These are phyloP conservation scores for Mychonastes homosphaera DNA, from an alignment of 139 green algal species.

Conservation along the genomic window DNA sequence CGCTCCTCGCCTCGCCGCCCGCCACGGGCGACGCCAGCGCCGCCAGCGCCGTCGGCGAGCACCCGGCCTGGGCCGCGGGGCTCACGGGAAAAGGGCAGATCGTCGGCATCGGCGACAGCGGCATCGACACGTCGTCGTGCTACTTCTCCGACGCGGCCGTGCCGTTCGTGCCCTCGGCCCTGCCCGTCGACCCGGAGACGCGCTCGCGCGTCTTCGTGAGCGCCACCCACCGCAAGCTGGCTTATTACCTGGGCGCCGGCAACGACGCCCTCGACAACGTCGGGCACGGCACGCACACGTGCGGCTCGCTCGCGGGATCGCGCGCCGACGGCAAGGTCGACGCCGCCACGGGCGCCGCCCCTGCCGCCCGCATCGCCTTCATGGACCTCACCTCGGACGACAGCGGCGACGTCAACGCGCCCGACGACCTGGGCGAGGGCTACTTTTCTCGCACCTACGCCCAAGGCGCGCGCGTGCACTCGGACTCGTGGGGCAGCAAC, in stretches of 20 bases:
- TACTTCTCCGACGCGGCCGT: slow-evolving; percentile 61
- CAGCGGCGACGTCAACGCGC: slow-evolving; percentile 10
- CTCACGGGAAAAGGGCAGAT: slow-evolving; percentile 60
- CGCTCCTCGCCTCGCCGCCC: background rate
- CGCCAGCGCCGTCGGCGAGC: slow-evolving; percentile 7
- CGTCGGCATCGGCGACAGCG: slow-evolving; percentile 80
- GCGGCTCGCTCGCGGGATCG: slow-evolving; percentile 52
- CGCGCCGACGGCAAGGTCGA: background rate
- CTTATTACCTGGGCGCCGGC: slow-evolving; percentile 21
- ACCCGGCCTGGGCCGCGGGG: slow-evolving; percentile 66
- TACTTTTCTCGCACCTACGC: slow-evolving; percentile 63
- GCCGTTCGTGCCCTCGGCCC: background rate
- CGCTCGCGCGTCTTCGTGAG: slow-evolving; percentile 31
- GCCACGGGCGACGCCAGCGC: background rate
- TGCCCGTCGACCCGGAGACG: background rate
- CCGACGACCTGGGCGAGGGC: slow-evolving; percentile 38
- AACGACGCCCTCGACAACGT: slow-evolving; percentile 38
- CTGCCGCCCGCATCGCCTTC: slow-evolving; percentile 69
- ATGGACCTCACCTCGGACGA: slow-evolving; percentile 42
- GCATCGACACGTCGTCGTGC: slow-evolving; percentile 68
- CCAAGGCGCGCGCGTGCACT: slow-evolving; percentile 58
- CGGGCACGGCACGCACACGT: slow-evolving; percentile 85
- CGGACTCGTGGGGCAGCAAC: slow-evolving; percentile 80
- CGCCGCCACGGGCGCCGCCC: slow-evolving; percentile 59
- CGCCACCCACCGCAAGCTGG: slow-evolving; percentile 68